Base-by-base conservation (phyloP, 2,329 filamentous ascomycete species). In the Clonostachys rosea region DNA sequence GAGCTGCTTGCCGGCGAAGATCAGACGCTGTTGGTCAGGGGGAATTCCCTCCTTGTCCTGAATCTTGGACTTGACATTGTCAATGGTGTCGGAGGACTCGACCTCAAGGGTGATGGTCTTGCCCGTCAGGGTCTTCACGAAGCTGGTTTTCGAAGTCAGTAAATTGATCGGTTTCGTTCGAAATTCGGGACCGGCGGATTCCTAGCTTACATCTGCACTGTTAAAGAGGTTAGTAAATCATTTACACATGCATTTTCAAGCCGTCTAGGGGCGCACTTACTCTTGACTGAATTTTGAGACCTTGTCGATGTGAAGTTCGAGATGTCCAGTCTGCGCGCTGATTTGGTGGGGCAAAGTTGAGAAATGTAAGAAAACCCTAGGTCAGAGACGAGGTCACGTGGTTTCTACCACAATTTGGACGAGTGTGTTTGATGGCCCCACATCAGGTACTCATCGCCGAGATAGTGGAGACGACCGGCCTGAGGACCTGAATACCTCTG, bases 71-170 rank as follows among this genome's bases (percentile, higher is more conserved):
- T 97, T 97, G 77, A 97, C 92, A 85, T 96, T 97, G 86, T 97
- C 92, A 81, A 97, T 97, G 67, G 92, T 96, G 78, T 97, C 92
- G 70, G 85, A 90, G 68, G 91, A 96, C 86, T 96, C 92, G 73
- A 96, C 91, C 87, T 97, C 92, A 67, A 96, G 87, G 77, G 94
- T 97, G 83, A 97, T 96, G 76, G 92, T 97, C 89, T 97, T 97
- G 79, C 94, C 92, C 83, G 92, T 96, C 70, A 96, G 90, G 84
- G 92, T 96, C 87, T 96, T 97, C 80, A 97, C 92, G 87, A 97
- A 97, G 86, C 89, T 95, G 76, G 59, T 54, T 56, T 30, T 30
- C 24, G 56, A 51, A 54, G 60, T 67, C 53, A 63, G 59, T 64
- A 62, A 46, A 53, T 53, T 50, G 50, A 47, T 43, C 42, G 45